These are phyloP conservation scores for Candida insectalens DNA, from an alignment of 805 yeast species.

Conservation along the genomic window DNA sequence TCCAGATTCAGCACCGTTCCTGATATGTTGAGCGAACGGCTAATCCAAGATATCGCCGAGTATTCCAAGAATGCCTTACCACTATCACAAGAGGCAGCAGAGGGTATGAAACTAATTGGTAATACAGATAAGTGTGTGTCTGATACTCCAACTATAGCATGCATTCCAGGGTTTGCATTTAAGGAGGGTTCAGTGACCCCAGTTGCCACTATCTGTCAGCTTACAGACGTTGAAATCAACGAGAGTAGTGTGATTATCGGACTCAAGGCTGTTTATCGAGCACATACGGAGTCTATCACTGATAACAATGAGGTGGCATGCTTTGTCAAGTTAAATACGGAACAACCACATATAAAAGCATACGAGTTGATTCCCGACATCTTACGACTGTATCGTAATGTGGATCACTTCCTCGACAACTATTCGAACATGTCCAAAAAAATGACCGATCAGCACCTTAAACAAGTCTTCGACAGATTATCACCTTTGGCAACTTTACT, in stretches of 20 bases:
- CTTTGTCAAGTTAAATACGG: no score
- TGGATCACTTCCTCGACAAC: conserved; percentile 1
- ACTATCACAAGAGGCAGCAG: conserved; percentile 1
- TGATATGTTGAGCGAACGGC: conserved; percentile 1
- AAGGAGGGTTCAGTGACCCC: no score
- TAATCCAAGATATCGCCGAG: background rate
- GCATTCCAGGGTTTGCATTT: conserved; percentile 3
- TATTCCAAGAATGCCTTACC: background rate
- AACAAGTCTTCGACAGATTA: conserved; percentile 31
- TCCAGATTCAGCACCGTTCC: conserved; percentile 9
- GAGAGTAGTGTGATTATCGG: background rate
- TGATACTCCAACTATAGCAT: conserved; percentile 1
- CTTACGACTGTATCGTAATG: background rate
- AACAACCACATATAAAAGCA: no score
- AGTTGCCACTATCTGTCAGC: background rate
- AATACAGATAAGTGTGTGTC: conserved; percentile 1
- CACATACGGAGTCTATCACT: conserved; percentile 3
- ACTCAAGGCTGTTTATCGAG: conserved; percentile 3
- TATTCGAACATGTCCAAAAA: conserved; percentile 24
- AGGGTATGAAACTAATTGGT: conserved; percentile 4
- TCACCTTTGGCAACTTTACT: conserved; percentile 54
- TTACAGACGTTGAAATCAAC: background rate
- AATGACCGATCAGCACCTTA: conserved; percentile 7
- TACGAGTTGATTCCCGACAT: background rate
- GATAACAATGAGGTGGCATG: background rate